Percentiles rank a stretch among this genome's conserved stretches.
These are phyloP conservation scores for Takashimella tepidaria DNA, from an alignment of 1,284 basidiomycete genomes.

Conservation along the genomic window DNA sequence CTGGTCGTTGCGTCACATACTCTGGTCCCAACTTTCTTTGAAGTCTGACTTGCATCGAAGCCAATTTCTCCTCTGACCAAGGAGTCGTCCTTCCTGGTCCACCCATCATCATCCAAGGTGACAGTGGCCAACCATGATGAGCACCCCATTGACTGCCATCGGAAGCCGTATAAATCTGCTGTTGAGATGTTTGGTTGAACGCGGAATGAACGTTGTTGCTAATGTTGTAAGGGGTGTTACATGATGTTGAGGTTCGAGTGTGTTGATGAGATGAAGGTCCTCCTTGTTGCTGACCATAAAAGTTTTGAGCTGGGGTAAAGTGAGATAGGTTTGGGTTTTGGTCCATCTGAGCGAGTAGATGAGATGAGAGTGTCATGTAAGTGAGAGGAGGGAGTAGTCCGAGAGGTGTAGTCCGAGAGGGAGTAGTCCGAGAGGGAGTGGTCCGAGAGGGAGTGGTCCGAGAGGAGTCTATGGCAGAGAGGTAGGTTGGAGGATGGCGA, in stretches of 20 bases:
- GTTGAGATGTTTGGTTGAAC: constrained; percentile 3
- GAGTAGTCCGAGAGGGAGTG: not conserved
- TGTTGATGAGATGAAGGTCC: not conserved
- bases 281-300: not conserved
- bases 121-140: not conserved
- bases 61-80: constrained; percentile 58
- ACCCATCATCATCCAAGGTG: not conserved
- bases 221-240: constrained; percentile 9
- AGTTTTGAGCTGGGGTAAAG: constrained; percentile 8
- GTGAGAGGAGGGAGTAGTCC: not conserved
- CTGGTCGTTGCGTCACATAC: constrained; percentile 81
- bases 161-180: not conserved
- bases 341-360: constrained; percentile 33
- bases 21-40: constrained; percentile 88
- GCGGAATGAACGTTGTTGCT: not conserved
- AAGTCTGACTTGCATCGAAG: constrained; percentile 72
- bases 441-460: not conserved
- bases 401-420: not conserved
- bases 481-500: not conserved
- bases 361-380: constrained; percentile 31
- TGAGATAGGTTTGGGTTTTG: constrained; percentile 10
- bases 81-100: constrained; percentile 19
- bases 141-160: not conserved
- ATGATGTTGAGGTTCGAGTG: not conserved
- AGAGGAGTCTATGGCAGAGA: not conserved